Evolutionary conservation across 2,329 filamentous ascomycete species (phyloP).

Genomic region (Ceratocystis papillata): DNA sequence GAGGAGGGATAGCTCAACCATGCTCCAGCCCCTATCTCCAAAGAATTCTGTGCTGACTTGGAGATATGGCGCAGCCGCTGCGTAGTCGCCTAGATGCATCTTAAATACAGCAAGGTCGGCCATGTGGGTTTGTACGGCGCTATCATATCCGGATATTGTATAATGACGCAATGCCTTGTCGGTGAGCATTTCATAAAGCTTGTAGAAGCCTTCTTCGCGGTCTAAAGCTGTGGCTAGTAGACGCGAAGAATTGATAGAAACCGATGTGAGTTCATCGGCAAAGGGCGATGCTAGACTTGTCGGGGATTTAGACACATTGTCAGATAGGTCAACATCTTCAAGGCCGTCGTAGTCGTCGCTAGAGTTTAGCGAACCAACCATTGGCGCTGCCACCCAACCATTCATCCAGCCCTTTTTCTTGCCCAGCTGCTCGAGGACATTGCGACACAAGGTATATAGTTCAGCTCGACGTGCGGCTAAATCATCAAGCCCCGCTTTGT

Average conservation of each 20-base stretch:
- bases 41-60: conserved; percentile 69
- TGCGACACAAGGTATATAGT: conserved; percentile 67
- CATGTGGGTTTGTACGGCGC: conserved; percentile 66
- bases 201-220: conserved; percentile 53
- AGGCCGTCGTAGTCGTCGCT: conserved; percentile 38
- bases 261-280: conserved; percentile 16
- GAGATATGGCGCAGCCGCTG: conserved; percentile 65
- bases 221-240: conserved; percentile 51
- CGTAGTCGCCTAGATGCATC: conserved; percentile 63
- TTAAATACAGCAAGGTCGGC: conserved; percentile 81
- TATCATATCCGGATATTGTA: conserved; percentile 62
- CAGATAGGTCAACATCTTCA: conserved; percentile 48
- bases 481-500: conserved; percentile 62
- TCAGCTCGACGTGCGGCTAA: conserved; percentile 75
- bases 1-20: conserved; percentile 72
- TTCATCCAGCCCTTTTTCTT: conserved; percentile 62
- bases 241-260: conserved; percentile 42
- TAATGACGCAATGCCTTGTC: conserved; percentile 76
- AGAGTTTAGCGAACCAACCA: conserved; percentile 36
- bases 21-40: conserved; percentile 63
- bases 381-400: conserved; percentile 56
- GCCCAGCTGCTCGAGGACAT: conserved; percentile 65
- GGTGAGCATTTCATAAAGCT: conserved; percentile 64
- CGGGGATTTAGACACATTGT: conserved; percentile 30
- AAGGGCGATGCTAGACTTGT: conserved; percentile 17